Conservation (phyloP, 202 grass and related monocot genomes). For the Thinopyrum obtusiflorum region DNA sequence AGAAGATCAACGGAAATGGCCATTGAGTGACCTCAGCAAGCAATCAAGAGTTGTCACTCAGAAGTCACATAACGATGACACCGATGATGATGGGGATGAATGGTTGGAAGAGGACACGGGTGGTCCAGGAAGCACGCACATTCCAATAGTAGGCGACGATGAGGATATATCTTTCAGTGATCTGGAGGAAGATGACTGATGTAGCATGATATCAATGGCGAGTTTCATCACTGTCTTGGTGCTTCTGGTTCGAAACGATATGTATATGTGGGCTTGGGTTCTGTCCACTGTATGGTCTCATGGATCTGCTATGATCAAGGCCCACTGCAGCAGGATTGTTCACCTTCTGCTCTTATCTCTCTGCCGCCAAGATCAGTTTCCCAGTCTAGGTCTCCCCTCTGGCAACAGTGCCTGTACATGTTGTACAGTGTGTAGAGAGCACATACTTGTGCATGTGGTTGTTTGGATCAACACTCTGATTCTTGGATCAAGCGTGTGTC, state of each 20-base stretch:
- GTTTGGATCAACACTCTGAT: background rate
- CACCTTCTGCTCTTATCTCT: background rate
- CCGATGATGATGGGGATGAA: constrained; percentile 35
- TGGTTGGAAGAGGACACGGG: constrained; percentile 63
- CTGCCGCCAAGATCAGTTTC: background rate
- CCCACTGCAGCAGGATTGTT: background rate
- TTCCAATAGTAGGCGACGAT: constrained; percentile 34
- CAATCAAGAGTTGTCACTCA: constrained; percentile 33
- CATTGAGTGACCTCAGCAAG: constrained; percentile 20
- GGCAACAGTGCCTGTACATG: background rate
- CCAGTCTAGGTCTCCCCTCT: background rate
- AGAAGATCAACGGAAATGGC: constrained; percentile 19
- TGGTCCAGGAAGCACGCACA: constrained; percentile 7
- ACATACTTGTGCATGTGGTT: background rate
- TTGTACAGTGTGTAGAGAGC: constrained; percentile 13
- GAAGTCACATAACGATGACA: background rate
- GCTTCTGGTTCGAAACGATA: background rate
- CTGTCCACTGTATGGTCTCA: background rate
- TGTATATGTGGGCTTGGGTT: constrained; percentile 74
- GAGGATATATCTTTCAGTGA: constrained; percentile 95
- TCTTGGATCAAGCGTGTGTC: background rate
- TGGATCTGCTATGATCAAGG: background rate
- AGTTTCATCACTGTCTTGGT: background rate
- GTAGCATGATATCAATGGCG: constrained; percentile 36
- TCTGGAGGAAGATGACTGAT: constrained; percentile 37